A percentile compares a stretch with the other conserved stretches of the same genome.
phyloP scores from a whole-genome alignment of 1,139 yeast genomes.

The Kodamaea sp. region DNA sequence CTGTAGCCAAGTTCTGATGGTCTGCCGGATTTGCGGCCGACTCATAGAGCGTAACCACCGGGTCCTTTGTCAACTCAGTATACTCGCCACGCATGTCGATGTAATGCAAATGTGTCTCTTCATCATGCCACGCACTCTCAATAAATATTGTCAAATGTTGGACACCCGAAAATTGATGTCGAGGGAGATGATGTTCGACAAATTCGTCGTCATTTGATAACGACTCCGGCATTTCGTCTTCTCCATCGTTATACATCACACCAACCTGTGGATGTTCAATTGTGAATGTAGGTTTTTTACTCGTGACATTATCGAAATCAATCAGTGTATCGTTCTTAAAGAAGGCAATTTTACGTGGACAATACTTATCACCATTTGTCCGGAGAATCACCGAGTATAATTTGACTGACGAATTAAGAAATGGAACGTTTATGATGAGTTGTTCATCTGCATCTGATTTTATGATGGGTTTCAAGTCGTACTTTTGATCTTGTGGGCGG shows the following conservation, averaged over 20 bases:
- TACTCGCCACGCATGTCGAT: conserved; percentile 83
- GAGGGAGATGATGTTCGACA: conserved; percentile 79
- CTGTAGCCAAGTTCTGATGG: conserved; percentile 50
- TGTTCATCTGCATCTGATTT: conserved; percentile 83
- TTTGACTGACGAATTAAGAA: conserved; percentile 69
- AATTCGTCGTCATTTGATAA: conserved; percentile 47
- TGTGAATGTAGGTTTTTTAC: conserved; percentile 48
- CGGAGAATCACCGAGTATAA: conserved; percentile 70
- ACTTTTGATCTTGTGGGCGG: conserved; percentile 37
- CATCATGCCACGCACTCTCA: conserved; percentile 53
- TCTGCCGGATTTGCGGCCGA: conserved; percentile 92
- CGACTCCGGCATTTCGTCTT: conserved; percentile 33
- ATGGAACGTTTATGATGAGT: conserved; percentile 67
- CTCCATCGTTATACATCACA: conserved; percentile 30
- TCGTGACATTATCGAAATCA: conserved; percentile 65
- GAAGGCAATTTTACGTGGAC: conserved; percentile 67
- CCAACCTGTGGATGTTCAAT: conserved; percentile 67
- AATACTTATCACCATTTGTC: conserved; percentile 56
- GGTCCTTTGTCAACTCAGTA: conserved; percentile 58
- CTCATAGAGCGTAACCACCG: conserved; percentile 76
- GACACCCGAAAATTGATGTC: conserved; percentile 70
- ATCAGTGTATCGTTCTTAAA: conserved; percentile 67
- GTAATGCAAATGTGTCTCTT: conserved; percentile 55
- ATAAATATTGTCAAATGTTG: conserved; percentile 65
- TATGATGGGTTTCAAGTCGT: conserved; percentile 45